Evolutionary conservation across 768 basidiomycete genomes (phyloP).

Genomic region (Lentinus brumalis): DNA sequence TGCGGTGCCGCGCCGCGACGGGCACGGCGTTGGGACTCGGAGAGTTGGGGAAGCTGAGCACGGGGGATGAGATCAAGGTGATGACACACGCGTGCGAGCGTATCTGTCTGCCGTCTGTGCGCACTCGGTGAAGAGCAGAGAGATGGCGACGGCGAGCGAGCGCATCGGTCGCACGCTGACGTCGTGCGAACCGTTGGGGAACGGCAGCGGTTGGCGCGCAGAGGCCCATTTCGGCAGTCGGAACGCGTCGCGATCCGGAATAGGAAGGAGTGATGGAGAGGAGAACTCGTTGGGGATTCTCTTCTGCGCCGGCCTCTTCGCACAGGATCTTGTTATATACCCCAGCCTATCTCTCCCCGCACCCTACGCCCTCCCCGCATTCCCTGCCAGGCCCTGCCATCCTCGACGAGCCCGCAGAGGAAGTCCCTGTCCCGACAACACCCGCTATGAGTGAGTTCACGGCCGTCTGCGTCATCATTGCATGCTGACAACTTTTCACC

Average conservation of each 20-base stretch:
- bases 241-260: constrained; percentile 5
- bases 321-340: constrained; percentile 12
- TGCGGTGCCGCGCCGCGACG: too few relatives aligned
- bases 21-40: too few relatives aligned
- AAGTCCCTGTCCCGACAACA: not conserved
- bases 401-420: not conserved
- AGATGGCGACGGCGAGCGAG: not conserved
- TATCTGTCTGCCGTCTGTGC: too few relatives aligned
- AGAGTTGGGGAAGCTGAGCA: too few relatives aligned
- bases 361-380: not conserved
- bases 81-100: too few relatives aligned
- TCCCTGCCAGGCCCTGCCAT: not conserved
- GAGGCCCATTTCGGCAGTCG: not conserved
- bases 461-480: constrained; percentile 48
- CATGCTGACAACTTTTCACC: not conserved
- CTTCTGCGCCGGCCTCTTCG: not conserved
- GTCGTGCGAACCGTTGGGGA: constrained; percentile 1
- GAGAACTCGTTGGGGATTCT: constrained; percentile 15
- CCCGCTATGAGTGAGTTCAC: constrained; percentile 32
- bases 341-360: constrained; percentile 3
- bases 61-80: too few relatives aligned
- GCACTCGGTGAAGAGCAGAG: not conserved
- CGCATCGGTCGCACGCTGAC: too few relatives aligned
- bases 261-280: not conserved
- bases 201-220: not conserved